Percentiles rank a stretch among this genome's conserved stretches.
Evolutionary conservation across 257 asterid genomes (phyloP).

Genomic region (Solanum phureja): DNA sequence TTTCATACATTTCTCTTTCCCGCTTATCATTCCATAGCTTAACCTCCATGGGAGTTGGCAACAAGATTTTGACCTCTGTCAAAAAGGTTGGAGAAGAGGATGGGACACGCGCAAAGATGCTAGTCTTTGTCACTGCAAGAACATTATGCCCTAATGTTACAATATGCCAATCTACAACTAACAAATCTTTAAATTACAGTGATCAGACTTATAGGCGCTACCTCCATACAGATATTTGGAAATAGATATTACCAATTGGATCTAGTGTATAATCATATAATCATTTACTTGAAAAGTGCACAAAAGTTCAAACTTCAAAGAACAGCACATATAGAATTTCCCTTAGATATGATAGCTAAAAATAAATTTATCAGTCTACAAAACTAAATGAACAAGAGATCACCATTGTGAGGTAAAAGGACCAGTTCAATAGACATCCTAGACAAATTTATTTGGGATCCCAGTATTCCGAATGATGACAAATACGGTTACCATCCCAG

Average conservation of each 20-base stretch:
- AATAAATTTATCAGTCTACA: neutral
- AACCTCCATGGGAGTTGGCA: conserved; percentile 54
- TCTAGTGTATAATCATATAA: neutral
- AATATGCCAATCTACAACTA: neutral
- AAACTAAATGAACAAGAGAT: neutral
- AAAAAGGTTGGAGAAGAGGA: conserved; percentile 76
- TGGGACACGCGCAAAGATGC: conserved; percentile 93
- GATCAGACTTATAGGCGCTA: neutral
- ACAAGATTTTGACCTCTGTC: neutral
- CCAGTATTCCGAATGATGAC: neutral
- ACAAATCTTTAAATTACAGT: neutral
- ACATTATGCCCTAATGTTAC: conserved; percentile 3
- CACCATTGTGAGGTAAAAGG: neutral
- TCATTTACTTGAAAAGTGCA: neutral
- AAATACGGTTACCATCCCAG: neutral
- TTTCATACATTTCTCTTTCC: conserved; percentile 89
- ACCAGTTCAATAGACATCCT: neutral
- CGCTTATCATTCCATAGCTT: conserved; percentile 98
- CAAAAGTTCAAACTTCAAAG: neutral
- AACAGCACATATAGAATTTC: neutral
- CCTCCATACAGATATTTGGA: neutral
- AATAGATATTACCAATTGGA: neutral
- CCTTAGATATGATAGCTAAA: neutral
- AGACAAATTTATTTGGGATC: neutral
- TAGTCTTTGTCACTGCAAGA: conserved; percentile 26